Evolutionary conservation across 1,284 basidiomycete species (phyloP), one percentile per base, ranked within the genome.

Genomic region (Fistulina hepatica): DNA sequence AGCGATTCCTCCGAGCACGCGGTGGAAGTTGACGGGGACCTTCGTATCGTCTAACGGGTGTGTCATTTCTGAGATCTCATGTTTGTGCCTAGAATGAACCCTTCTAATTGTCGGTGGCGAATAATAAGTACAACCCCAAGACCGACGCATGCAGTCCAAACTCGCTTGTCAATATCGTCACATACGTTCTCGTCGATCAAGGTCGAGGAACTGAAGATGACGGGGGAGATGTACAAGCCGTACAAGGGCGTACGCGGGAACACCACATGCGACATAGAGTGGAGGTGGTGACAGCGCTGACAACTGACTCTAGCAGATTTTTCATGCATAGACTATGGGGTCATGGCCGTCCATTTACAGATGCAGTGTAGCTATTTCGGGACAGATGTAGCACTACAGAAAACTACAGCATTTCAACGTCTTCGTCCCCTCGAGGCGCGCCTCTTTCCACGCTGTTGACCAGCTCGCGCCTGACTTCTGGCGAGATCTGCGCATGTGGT

Each of bases 401-500:
- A n/a, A n/a, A n/a, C 69, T 52, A 75, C 40, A 60, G 59, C 73
- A 81, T 76, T 35, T 70, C 66, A 40, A 81, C 61, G 45, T 76
- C 69, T 17, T 50, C 56, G 43, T 69, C 68, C 13, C 61, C 56
- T 44, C 71, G 64, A 7, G 78, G 73, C n/a, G 77, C 81, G 1
- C 78, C 81, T 50, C 84, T 66, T 24, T 67, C 71, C 15, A 81
- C 79, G 2, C 81, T 81, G 51, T 72, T 81, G 36, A 82, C 68
- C 23, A 88, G 61, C 57, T 98, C 95, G 46, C 95, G 65, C 48
- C 95, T 73, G 40, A 98, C 81, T 60, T 99, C 95, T 1, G 79
- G 69, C 31, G 85, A 75, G 52, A 98, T 97, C 51, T 92, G 84
- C 1, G 81, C 69, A 57, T 99, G 95, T 8, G 81, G 77, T 36